Evolutionary conservation across 148 eudicot genomes (phyloP).

Genomic region (Vaccinium macrocarpon): DNA sequence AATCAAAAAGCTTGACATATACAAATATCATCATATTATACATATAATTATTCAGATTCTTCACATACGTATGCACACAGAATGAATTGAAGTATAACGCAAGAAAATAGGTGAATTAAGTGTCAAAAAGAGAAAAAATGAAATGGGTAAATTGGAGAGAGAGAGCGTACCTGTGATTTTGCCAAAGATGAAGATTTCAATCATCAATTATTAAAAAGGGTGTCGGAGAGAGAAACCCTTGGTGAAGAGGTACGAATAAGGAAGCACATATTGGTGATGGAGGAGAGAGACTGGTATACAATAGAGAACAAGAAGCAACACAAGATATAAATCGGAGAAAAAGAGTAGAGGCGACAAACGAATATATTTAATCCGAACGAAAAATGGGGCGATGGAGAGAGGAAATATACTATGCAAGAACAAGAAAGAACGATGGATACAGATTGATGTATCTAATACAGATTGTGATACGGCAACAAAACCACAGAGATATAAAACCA

Average conservation of each 20-base stretch:
- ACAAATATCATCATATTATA: not conserved
- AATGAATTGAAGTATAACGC: not conserved
- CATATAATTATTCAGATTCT: not conserved
- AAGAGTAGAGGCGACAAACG: not conserved
- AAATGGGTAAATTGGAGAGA: not conserved
- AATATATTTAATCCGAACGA: not conserved
- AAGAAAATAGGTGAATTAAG: not conserved
- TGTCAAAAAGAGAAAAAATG: not conserved
- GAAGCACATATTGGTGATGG: not conserved
- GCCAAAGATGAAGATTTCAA: not conserved
- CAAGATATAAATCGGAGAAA: not conserved
- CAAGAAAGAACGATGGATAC: not conserved
- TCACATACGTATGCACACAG: too few species aligned
- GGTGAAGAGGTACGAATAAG: not conserved
- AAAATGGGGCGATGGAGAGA: not conserved
- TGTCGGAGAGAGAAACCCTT: not conserved
- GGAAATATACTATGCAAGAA: not conserved
- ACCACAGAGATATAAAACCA: not conserved
- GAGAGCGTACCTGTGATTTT: not conserved
- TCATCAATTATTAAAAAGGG: not conserved
- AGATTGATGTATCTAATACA: not conserved
- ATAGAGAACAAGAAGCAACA: not conserved
- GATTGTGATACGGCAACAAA: not conserved
- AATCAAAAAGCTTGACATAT: not conserved
- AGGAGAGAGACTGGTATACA: not conserved